Base-by-base conservation (phyloP, 352 stramenopile genomes). In the Blastocystis sp. region DNA sequence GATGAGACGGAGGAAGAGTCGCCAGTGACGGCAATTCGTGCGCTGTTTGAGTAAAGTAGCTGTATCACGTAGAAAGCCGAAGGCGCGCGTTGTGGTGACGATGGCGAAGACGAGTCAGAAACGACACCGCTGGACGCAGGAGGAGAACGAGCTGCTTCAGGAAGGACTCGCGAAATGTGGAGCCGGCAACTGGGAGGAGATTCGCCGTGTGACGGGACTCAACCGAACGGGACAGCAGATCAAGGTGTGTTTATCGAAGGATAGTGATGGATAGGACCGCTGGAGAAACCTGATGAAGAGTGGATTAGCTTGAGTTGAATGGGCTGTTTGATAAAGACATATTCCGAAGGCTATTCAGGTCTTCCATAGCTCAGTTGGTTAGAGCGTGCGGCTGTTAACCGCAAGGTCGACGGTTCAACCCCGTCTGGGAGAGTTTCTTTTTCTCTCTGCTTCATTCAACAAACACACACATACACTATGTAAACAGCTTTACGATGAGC, bases 401-500 rank as follows among this genome's bases (percentile, higher is more conserved):
- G 59, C 59, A 71, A 71, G 59, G 59, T 71, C 59, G 59, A 71
- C 59, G 59, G 59, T 71, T 71, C 59, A 71, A 71, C 16, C 59
- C 59, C 59, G 59, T 71, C 59, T 71, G 59, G 59, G 59, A 71
- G 59, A 71, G 59, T 21, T 71, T 71, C 38, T 48, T 71, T 71
- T 71, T 59, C 11, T 59, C 51, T 3, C 3, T 59, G 32, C n/a
- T 59, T 6, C 32, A 18, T 59, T 21, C 11, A 59, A 59, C 11
- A 59, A 59, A 54, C 34, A 51, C 3, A 64, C 46, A 81, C 32
- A 64, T 32, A 57, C 51, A 42, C 48, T 36, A 81, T 64, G 32
- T 63, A 65, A 81, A 54, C 27, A 81, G 27, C 29, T 85, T 85
- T 44, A 85, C 59, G 51, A 85, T 85, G 14, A 85, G 40, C 32